Conservation (phyloP, 1,139 yeast genomes). For the Nakaseomyces delphensis region DNA sequence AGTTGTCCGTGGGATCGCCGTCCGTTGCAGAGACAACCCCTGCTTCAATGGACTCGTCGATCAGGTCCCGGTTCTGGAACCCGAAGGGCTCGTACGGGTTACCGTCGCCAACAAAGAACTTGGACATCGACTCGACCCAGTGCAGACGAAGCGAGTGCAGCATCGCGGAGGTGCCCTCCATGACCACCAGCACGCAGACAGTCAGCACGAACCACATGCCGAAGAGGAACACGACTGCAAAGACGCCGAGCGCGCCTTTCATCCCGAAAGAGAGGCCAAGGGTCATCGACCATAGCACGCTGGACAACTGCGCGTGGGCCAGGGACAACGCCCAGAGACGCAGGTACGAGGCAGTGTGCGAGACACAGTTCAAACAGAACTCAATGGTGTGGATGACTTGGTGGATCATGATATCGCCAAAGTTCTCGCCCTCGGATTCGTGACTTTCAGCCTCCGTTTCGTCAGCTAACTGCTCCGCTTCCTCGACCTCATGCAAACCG, state of each 20-base stretch:
- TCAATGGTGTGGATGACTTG: conserved; percentile 98
- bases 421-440: conserved; percentile 45
- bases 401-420: conserved; percentile 93
- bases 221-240: conserved; percentile 68
- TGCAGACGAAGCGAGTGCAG: conserved; percentile 91
- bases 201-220: conserved; percentile 94
- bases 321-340: conserved; percentile 95
- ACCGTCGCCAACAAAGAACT: conserved; percentile 95
- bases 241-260: conserved; percentile 60
- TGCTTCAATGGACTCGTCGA: conserved; percentile 10
- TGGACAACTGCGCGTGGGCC: conserved; percentile 93
- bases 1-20: background rate
- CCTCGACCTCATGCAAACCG: conserved; percentile 20
- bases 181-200: conserved; percentile 79
- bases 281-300: conserved; percentile 96
- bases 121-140: conserved; percentile 99
- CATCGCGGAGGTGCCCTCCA: conserved; percentile 99
- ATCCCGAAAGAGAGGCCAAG: conserved; percentile 72
- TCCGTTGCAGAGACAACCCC: conserved; percentile 9
- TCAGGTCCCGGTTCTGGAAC: conserved; percentile 35
- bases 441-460: conserved; percentile 17
- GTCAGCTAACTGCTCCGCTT: conserved; percentile 15
- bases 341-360: conserved; percentile 95
- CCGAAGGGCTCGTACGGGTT: conserved; percentile 76
- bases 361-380: conserved; percentile 92